Evolutionary conservation across 2,329 filamentous ascomycete species (phyloP).

Genomic region (Botrytis galanthina): DNA sequence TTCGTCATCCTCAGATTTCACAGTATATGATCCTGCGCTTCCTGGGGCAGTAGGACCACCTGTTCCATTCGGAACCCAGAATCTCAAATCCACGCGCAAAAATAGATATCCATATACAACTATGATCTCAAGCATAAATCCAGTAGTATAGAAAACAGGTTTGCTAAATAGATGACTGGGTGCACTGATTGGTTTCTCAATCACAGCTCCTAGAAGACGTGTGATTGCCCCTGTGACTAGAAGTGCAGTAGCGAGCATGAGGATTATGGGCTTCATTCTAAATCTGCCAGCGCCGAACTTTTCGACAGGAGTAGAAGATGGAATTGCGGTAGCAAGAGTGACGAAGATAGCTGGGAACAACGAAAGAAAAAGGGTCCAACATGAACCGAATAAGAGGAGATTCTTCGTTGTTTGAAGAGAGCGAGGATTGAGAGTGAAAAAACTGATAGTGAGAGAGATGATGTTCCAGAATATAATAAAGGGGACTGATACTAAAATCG

Average conservation of each 20-base stretch:
- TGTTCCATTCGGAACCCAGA: not conserved
- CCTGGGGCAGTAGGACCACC: not conserved
- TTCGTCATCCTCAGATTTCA: not conserved
- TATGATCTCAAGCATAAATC: not conserved
- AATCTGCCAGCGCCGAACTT: not conserved
- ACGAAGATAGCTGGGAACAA: not conserved
- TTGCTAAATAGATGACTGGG: not conserved
- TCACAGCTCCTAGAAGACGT: not conserved
- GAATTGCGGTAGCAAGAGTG: not conserved
- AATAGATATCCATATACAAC: not conserved
- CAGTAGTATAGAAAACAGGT: not conserved
- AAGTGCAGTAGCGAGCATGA: not conserved
- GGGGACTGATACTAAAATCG: not conserved
- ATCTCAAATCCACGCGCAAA: not conserved
- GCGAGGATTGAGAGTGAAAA: not conserved
- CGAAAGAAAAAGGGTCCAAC: not conserved
- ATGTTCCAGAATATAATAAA: not conserved
- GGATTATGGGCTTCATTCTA: not conserved
- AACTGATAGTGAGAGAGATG: not conserved
- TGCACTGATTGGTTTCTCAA: not conserved
- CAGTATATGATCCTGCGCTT: slow-evolving; percentile 44
- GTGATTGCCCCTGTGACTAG: not conserved
- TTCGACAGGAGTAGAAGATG: not conserved
- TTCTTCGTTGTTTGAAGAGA: not conserved
- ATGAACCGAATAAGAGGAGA: not conserved